Base-by-base conservation (phyloP, 345 rosid genomes). In the Populus tremula region DNA sequence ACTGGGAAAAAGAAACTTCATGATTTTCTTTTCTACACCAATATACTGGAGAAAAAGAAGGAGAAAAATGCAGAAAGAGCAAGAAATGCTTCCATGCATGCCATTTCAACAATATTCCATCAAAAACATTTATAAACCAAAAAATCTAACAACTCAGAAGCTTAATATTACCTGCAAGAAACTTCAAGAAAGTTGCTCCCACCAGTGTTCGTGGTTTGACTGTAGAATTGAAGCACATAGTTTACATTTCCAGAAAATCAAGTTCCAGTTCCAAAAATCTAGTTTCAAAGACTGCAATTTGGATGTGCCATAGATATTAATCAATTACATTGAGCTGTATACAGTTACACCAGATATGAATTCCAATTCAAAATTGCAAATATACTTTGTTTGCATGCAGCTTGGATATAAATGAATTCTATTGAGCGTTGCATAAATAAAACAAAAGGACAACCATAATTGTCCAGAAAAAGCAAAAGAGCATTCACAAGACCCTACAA, bases 161-260 rank as follows among this genome's bases (percentile, higher is more conserved):
- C 31, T 49, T 12, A 10, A 43, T 38, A 33, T 45, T 90, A 96
- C 99, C 99, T 82, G 98, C 71, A 72, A 93, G 97, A 69, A 96
- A 91, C 85, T 90, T 93, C 87, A 96, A 82, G 86, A 96, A 96
- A 71, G 86, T 89, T 79, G 93, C 97, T 73, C 99, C 98, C 53
- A 87, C 91, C 67, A 92, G 63, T 5, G 94, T 81, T 62, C 95
- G 89, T 14, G 99, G 98, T 87, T 93, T 93, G 70, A 93, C 99
- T 96, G 95, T 76, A 80, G 67, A 71, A 35, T 72, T 68, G 67
- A 75, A 77, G 78, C 70, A 76, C 50, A 75, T n/a, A 43, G 76
- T 82, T 79, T 54, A 72, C 31, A 7, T 25, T 50, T 41, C 70
- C 47, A 16, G 72, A 70, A 43, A 45, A 62, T 12, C 68, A 62